These are phyloP conservation scores for Phalaenopsis equestris DNA, from an alignment of 106 monocot genomes.

Conservation along the genomic window DNA sequence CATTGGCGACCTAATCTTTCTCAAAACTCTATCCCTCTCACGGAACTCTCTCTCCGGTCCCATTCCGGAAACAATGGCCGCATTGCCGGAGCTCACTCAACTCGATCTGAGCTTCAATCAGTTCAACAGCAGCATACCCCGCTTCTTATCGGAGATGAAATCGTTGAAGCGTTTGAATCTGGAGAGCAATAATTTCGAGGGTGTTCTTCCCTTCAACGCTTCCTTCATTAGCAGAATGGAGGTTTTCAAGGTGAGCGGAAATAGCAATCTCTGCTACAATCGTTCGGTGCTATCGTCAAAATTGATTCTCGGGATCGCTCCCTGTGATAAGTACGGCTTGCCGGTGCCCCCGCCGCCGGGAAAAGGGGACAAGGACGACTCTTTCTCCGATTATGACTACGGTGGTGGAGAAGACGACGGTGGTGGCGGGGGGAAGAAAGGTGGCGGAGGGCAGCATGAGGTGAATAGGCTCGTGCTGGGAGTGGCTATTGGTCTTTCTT, in stretches of 20 bases:
- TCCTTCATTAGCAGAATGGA: conserved; percentile 51
- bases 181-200: conserved; percentile 70
- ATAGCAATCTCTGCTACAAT: conserved; percentile 77
- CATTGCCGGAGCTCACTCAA: conserved; percentile 45
- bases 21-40: conserved; percentile 39
- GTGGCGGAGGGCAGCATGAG: conserved; percentile 36
- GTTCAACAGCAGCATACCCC: conserved; percentile 70
- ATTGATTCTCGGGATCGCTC: conserved; percentile 72
- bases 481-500: conserved; percentile 63
- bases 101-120: conserved; percentile 77
- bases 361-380: conserved; percentile 15
- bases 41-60: conserved; percentile 42
- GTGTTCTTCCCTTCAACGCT: conserved; percentile 66
- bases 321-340: conserved; percentile 61
- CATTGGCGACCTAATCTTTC: conserved; percentile 39
- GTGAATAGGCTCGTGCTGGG: conserved; percentile 57
- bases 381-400: conserved; percentile 22
- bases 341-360: conserved; percentile 57
- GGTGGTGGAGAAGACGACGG: conserved; percentile 22
- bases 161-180: conserved; percentile 48
- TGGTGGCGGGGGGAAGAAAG: conserved; percentile 7
- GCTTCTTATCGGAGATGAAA: conserved; percentile 46
- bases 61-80: conserved; percentile 35
- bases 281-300: conserved; percentile 45
- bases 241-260: conserved; percentile 61